These are phyloP conservation scores for Rutstroemia sp. DNA, from an alignment of 2,329 filamentous ascomycete genomes.

Conservation along the genomic window DNA sequence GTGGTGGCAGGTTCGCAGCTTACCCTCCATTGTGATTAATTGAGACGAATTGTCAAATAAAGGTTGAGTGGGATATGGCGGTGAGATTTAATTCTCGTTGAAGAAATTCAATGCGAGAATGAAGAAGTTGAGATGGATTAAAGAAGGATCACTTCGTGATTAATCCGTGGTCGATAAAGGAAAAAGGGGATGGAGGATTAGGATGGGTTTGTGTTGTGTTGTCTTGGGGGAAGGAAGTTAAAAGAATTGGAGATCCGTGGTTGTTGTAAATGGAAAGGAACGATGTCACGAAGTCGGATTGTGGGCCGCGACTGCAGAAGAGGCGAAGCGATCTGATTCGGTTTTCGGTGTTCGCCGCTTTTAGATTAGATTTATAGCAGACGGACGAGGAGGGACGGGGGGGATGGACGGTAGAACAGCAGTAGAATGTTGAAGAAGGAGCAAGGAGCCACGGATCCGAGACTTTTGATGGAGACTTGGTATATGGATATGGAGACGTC, in stretches of 20 bases:
- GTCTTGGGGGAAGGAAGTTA: slow-evolving; percentile 4
- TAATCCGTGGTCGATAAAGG: slow-evolving; percentile 10
- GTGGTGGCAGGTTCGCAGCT: slow-evolving; percentile 15
- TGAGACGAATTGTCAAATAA: slow-evolving; percentile 28
- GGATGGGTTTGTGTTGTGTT: not conserved
- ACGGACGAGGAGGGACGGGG: not conserved
- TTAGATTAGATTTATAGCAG: not conserved
- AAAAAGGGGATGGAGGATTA: slow-evolving; percentile 5
- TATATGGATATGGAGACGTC: not conserved
- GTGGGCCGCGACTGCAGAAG: slow-evolving; percentile 10
- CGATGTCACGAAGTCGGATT: slow-evolving; percentile 10
- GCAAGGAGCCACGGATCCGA: not conserved
- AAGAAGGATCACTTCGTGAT: slow-evolving; percentile 4
- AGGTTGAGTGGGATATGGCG: slow-evolving; percentile 7
- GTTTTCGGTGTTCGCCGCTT: slow-evolving; percentile 2
- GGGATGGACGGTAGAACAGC: not conserved
- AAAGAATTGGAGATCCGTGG: slow-evolving; percentile 12
- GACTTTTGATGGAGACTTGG: not conserved
- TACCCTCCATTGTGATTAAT: slow-evolving; percentile 35
- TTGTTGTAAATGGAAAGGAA: slow-evolving; percentile 10
- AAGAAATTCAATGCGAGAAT: not conserved
- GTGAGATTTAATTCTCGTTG: slow-evolving; percentile 4
- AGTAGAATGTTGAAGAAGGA: slow-evolving; percentile 2
- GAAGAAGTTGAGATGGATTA: slow-evolving; percentile 2
- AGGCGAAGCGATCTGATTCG: slow-evolving; percentile 10